Base-by-base conservation (phyloP, 2,329 filamentous ascomycete species). In the Akanthomyces uredinophilus region DNA sequence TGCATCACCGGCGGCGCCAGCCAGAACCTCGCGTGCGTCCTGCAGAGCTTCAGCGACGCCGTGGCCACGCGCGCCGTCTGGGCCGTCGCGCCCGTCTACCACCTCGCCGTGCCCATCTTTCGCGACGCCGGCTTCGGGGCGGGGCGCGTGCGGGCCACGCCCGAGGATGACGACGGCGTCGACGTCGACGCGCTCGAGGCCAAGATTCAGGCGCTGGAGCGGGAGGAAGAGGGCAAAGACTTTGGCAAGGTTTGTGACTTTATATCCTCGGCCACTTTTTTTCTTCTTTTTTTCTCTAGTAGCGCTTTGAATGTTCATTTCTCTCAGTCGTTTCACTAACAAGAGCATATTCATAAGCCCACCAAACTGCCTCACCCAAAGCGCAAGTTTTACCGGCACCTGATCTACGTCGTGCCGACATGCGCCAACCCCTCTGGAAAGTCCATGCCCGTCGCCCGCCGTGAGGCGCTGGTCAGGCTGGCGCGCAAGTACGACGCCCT, bases 391-490 rank as follows among this genome's bases (percentile, higher is more conserved):
- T 98, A 96, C 77, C 87, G 87, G 60, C 90, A 97, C 71, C 73
- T 97, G 67, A 88, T 99, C 68, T 98, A 98, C 73, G 85, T 86
- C 37, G 92, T 96, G 16, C 91, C 95, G 0, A 92, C 92, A 0
- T 96, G 93, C 73, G 87, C 91, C 54, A 98, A 98, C 70, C 95
- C 95, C 0, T 92, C 90, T 0, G 91, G 89, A 35, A 89, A 88
- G 70, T 92, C 91, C 3, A 94, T 96, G 87, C 86, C 87, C 16
- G 74, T 92, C 4, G 72, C 75, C 20, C 83, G 89, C 32, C 84
- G 95, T 4, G 77, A 87, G 65, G 79, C 79, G 13, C 81, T 98
- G 4, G 86, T 98, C 27, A 78, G 79, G n/a, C 75, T 97, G 7
- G 94, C 94, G 0, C 83, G 94, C 62, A 80, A 87, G 63, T 86